Evolutionary conservation across 2,329 filamentous ascomycete species (phyloP).

Genomic region (Xylaria polymorpha): DNA sequence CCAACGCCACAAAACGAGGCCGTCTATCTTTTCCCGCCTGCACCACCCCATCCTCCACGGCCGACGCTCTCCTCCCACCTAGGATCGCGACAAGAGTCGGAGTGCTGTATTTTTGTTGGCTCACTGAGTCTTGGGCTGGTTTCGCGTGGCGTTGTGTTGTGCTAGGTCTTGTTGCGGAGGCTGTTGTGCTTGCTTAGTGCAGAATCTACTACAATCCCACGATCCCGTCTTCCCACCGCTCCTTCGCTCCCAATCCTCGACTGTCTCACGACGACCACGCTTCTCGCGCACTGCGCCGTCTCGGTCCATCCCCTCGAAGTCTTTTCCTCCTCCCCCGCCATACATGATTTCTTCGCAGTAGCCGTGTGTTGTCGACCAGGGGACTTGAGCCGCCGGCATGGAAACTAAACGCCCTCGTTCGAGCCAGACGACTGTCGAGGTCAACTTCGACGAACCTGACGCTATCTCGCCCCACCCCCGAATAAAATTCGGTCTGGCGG

Average conservation of each 20-base stretch:
- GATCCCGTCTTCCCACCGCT: slow-evolving; percentile 20
- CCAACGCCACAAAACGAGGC: slow-evolving; percentile 7
- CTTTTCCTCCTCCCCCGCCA: slow-evolving; percentile 16
- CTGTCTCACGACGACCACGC: slow-evolving; percentile 13
- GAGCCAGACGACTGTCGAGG: slow-evolving; percentile 58
- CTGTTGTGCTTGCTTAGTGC: slow-evolving; percentile 22
- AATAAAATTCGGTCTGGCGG: slow-evolving; percentile 68
- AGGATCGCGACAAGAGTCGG: background rate
- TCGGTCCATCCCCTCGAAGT: background rate
- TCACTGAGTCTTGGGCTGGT: slow-evolving; percentile 16
- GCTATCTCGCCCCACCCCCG: slow-evolving; percentile 54
- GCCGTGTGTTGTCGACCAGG: slow-evolving; percentile 23
- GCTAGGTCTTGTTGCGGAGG: slow-evolving; percentile 8
- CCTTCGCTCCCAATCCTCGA: background rate
- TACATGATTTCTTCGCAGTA: slow-evolving; percentile 37
- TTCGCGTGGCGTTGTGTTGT: slow-evolving; percentile 32
- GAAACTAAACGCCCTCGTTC: slow-evolving; percentile 51
- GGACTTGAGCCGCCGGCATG: slow-evolving; percentile 42
- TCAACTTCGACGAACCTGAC: slow-evolving; percentile 60
- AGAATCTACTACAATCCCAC: slow-evolving; percentile 21
- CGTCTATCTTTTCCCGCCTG: background rate
- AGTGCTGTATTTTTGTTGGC: slow-evolving; percentile 1
- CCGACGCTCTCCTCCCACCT: slow-evolving; percentile 3
- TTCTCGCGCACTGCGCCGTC: background rate
- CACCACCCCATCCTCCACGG: background rate